Evolutionary conservation across 257 asterid genomes (phyloP), one percentile per base, ranked within the genome.

Genomic region (Avicennia marina): DNA sequence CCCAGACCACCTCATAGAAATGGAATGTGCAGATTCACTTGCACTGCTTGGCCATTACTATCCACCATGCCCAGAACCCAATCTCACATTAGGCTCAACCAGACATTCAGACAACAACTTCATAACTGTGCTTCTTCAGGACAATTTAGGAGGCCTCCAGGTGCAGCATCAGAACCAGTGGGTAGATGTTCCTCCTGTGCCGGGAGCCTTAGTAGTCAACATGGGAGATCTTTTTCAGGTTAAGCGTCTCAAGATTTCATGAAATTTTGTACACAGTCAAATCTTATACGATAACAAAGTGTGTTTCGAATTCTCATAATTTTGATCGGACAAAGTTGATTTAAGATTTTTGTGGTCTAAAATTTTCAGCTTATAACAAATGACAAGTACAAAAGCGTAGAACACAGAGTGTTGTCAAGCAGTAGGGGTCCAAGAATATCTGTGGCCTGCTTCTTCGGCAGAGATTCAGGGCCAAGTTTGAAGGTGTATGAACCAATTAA

Each of bases 371-470:
- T 50, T 2, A 44, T 52, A 52, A 41, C 72, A 5, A 67, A 67
- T 59, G 66, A 52, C 32, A 58, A 43, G 17, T 43, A 58, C 48
- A 68, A 60, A 40, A 68, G 73, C 16, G 53, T 44, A 13, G 67
- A 67, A 33, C 67, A 65, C 48, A 42, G 70, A 63, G 70, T 56
- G 7, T 36, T 56, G 24, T 65, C 46, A 9, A 69, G 66, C 61
- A 49, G 7, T 7, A 11, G 58, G 61, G 79, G 85, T 1, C 80
- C 83, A 45, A 77, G 85, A 62, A 40, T 76, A 24, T 83, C 85
- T 0, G 64, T 80, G n/a, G 82, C 94, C 27, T 47, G 81, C 69
- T 80, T 80, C 70, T 73, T 83, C 9, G 57, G 64, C 44, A 34
- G 69, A 38, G 25, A 20, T 11, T 36, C 32, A 0, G 24, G 72